A percentile compares a stretch with the other conserved stretches of the same genome.
Evolutionary conservation across 192 early-diverging fungal species (phyloP).

Genomic region (Dimargaris verticillata): DNA sequence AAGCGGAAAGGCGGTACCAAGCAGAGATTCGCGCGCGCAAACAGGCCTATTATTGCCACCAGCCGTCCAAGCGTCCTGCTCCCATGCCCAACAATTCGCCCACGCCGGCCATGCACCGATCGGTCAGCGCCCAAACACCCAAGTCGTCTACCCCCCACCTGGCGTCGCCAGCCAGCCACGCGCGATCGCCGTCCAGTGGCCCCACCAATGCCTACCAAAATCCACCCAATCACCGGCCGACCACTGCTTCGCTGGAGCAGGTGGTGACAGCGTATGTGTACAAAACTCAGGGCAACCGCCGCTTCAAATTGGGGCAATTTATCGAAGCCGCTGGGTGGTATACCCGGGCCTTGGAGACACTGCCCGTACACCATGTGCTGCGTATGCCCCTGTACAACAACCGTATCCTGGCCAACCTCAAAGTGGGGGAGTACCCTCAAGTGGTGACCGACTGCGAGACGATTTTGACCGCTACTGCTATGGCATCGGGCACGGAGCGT

Average conservation of each 20-base stretch:
- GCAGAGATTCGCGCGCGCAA: conserved; percentile 1
- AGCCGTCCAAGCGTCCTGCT: neutral
- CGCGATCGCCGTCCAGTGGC: conserved; percentile 17
- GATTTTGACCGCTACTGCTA: conserved; percentile 4
- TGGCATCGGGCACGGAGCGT: conserved; percentile 18
- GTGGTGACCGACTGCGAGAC: conserved; percentile 53
- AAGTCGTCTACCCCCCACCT: neutral
- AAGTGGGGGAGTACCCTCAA: conserved; percentile 66
- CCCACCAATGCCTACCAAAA: neutral
- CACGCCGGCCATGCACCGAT: neutral
- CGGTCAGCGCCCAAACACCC: too few relatives aligned
- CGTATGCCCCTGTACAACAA: conserved; percentile 64
- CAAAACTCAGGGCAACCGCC: conserved; percentile 56
- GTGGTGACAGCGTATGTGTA: conserved; percentile 20
- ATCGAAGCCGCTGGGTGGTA: conserved; percentile 61
- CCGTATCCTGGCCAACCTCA: conserved; percentile 60
- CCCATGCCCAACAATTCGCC: conserved; percentile 11
- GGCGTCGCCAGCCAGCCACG: conserved; percentile 15
- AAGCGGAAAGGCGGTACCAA: neutral
- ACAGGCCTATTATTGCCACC: conserved; percentile 1
- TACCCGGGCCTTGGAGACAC: conserved; percentile 36
- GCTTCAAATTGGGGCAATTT: conserved; percentile 83
- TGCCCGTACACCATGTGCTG: conserved; percentile 44
- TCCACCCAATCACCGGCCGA: conserved; percentile 11
- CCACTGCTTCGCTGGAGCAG: conserved; percentile 24